Base-by-base conservation (phyloP, 106 monocot genomes). In the Dioscorea alata region DNA sequence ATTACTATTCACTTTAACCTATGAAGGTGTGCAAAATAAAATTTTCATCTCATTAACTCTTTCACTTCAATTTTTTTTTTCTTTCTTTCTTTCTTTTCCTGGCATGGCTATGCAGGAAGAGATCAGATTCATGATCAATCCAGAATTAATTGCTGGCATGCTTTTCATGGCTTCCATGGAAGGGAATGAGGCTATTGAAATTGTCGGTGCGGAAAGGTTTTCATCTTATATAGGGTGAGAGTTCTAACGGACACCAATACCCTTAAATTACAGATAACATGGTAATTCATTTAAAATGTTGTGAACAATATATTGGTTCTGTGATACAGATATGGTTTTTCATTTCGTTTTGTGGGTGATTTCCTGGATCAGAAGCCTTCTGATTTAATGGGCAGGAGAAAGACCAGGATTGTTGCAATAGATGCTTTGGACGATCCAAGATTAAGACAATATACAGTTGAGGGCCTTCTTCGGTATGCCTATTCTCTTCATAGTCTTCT, bases 61-160 rank as follows among this genome's bases (percentile, higher is more conserved):
- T 61, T 61, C 4, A 61, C 13, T 48, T 24, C 28, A 28, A 3
- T 28, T 28, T 28, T 28, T 28, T 28, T 28, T 28, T 28, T 28
- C 3, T 28, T 28, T 28, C 28, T 28, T 28, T 28, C 1, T 28
- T 28, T 28, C 28, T 50, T 59, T 19, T 57, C 33, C 13, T 70
- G 23, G 13, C 64, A 23, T 74, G 50, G 64, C 23, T 28, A 53
- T 42, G 52, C 75, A 99, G 97, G 97, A 99, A 79, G 97, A 99
- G 75, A 99, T 99, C 14, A 82, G 97, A 63, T 99, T 99, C 65
- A 99, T 99, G 97, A 87, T 92, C 62, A 99, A 87, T 52, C 97
- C 97, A 77, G 97, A 92, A 75, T 69, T 99, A 70, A 87, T 92
- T 50, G 77, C 72, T 32, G 92, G 92, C 63, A 99, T 92, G 87